A percentile compares a stretch with the other conserved stretches of the same genome.
phyloP scores from a whole-genome alignment of 805 yeast genomes.

The Lipomyces mesembrius region DNA sequence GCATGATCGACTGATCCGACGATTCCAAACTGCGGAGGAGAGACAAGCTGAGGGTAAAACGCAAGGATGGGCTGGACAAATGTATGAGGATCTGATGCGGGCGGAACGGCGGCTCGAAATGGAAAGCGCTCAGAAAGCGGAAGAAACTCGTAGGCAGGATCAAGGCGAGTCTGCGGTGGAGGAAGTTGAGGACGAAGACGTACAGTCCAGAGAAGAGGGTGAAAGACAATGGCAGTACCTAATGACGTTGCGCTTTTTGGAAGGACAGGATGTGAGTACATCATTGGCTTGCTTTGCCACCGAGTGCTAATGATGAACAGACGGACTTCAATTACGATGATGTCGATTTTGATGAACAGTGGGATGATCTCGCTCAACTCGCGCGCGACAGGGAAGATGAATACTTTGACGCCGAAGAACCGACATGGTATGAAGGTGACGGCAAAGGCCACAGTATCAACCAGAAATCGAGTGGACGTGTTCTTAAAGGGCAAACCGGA shows the following conservation, averaged over 20 bases:
- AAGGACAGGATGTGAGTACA: constrained; percentile 20
- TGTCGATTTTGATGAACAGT: constrained; percentile 27
- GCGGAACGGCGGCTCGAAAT: constrained; percentile 26
- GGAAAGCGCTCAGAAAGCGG: constrained; percentile 11
- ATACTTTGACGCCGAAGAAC: constrained; percentile 33
- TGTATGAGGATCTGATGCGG: constrained; percentile 33
- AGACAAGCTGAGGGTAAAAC: constrained; percentile 20
- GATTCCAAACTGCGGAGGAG: constrained; percentile 24
- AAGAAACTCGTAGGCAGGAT: constrained; percentile 8
- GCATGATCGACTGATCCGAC: constrained; percentile 27
- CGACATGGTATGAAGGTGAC: constrained; percentile 19
- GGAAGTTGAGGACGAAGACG: constrained; percentile 13
- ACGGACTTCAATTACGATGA: constrained; percentile 31
- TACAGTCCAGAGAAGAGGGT: constrained; percentile 20
- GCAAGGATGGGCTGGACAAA: constrained; percentile 34
- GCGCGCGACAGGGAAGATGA: constrained; percentile 27
- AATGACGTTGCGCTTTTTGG: constrained; percentile 30
- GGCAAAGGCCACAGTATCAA: not conserved
- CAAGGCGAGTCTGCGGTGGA: constrained; percentile 4
- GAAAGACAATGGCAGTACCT: constrained; percentile 26
- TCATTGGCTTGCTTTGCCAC: not conserved
- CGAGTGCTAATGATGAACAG: constrained; percentile 12
- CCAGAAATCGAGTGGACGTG: not conserved
- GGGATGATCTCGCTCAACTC: constrained; percentile 32
- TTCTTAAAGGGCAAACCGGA: constrained; percentile 30